A percentile compares a stretch with the other conserved stretches of the same genome.
These are phyloP conservation scores for Lagenaria siceraria DNA, from an alignment of 306 rosid genomes.

Conservation along the genomic window DNA sequence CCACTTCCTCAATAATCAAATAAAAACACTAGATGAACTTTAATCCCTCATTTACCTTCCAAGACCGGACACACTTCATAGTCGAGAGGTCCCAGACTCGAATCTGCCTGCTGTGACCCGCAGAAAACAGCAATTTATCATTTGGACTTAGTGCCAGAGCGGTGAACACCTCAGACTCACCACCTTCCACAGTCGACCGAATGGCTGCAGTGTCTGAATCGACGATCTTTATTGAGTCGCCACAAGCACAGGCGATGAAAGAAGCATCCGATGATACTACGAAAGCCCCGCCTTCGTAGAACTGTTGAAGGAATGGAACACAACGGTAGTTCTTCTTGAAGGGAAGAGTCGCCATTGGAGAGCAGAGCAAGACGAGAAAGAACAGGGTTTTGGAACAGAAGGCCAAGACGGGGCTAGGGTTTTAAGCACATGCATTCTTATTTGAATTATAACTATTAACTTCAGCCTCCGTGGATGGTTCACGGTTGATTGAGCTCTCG, in stretches of 20 bases:
- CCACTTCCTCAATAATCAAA: neutral
- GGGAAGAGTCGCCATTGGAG: conserved; percentile 42
- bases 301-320: conserved; percentile 65
- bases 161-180: conserved; percentile 58
- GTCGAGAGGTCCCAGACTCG: conserved; percentile 82
- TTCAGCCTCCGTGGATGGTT: neutral
- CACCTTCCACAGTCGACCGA: conserved; percentile 54
- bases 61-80: conserved; percentile 59
- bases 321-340: conserved; percentile 50
- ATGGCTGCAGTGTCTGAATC: conserved; percentile 57
- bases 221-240: conserved; percentile 62
- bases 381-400: neutral
- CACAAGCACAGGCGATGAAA: conserved; percentile 66
- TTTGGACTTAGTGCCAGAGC: conserved; percentile 65
- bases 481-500: neutral
- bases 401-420: neutral
- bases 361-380: neutral
- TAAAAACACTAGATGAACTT: neutral
- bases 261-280: conserved; percentile 69
- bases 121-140: conserved; percentile 53
- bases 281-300: conserved; percentile 76
- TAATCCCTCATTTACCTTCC: conserved; percentile 52
- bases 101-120: conserved; percentile 72
- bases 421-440: neutral
- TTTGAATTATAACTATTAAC: neutral